These are phyloP conservation scores for Leishmania arabica DNA, from an alignment of 208 protist genomes.

Conservation along the genomic window DNA sequence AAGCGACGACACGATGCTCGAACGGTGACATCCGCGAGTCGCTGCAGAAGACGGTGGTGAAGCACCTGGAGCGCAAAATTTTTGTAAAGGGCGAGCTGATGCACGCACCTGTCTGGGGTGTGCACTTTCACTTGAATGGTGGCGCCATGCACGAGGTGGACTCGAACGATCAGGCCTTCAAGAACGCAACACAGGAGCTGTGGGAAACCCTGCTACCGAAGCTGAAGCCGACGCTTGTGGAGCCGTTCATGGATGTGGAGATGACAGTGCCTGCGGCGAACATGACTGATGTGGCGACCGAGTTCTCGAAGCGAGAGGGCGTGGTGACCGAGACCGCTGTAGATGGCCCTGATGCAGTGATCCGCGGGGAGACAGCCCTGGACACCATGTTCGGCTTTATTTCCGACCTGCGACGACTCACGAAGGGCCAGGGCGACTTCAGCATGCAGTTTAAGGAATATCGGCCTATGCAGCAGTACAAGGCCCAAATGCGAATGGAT, in stretches of 20 bases:
- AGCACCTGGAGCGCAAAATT: conserved; percentile 92
- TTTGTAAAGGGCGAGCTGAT: conserved; percentile 95
- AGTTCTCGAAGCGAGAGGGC: conserved; percentile 89
- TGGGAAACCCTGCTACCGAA: conserved; percentile 93
- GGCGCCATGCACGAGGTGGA: conserved; percentile 98
- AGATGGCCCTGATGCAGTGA: conserved; percentile 81
- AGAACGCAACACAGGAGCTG: conserved; percentile 93
- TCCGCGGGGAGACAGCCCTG: conserved; percentile 89
- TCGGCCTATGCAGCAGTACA: conserved; percentile 88
- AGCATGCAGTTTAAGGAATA: conserved; percentile 95
- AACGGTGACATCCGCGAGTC: conserved; percentile 96
- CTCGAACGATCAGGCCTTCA: conserved; percentile 98
- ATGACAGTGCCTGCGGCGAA: conserved; percentile 86
- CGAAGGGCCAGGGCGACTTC: conserved; percentile 93
- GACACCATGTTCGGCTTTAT: conserved; percentile 96
- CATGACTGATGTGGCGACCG: conserved; percentile 88
- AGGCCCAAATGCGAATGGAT: conserved; percentile 90
- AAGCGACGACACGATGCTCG: conserved; percentile 83
- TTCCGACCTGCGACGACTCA: conserved; percentile 89
- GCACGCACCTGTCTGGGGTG: conserved; percentile 95
- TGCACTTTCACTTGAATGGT: conserved; percentile 96
- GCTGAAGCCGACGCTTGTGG: conserved; percentile 93
- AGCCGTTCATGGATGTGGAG: conserved; percentile 98
- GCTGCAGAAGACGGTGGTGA: conserved; percentile 92
- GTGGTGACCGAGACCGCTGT: conserved; percentile 87